Percentiles rank a stretch among this genome's conserved stretches.
Evolutionary conservation across 345 rosid genomes (phyloP).

Genomic region (Theobroma cacao): DNA sequence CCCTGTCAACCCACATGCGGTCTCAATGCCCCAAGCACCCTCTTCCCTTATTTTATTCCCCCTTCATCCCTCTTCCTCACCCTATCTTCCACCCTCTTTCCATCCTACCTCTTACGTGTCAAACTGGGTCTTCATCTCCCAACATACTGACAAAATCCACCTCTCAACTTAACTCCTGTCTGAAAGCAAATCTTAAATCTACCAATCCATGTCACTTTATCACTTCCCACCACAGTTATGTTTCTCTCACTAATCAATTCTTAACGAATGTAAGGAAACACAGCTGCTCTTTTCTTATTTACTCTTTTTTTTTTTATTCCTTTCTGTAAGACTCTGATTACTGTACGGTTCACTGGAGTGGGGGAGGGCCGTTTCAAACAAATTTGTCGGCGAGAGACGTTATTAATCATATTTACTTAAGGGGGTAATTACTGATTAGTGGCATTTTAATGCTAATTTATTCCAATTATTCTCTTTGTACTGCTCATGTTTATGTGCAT

Average conservation of each 20-base stretch:
- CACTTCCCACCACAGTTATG: constrained; percentile 3
- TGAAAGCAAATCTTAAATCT: not conserved
- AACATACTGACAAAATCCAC: not conserved
- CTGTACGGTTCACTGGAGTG: not conserved
- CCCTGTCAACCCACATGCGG: constrained; percentile 66
- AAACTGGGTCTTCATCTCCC: not conserved
- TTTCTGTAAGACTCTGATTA: too few species aligned
- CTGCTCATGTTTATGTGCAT: constrained; percentile 20
- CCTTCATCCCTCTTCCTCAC: not conserved
- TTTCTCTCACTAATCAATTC: constrained; percentile 14
- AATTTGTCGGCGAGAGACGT: constrained; percentile 75
- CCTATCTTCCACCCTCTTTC: not conserved
- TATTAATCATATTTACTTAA: constrained; percentile 32
- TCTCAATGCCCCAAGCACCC: constrained; percentile 38
- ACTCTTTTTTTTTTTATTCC: not conserved
- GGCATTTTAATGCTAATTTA: constrained; percentile 21
- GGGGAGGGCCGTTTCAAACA: constrained; percentile 39
- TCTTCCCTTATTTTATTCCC: constrained; percentile 11
- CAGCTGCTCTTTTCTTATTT: not conserved
- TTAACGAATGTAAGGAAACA: constrained; percentile 10
- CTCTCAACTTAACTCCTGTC: not conserved
- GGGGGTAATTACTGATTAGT: constrained; percentile 19
- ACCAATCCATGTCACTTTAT: constrained; percentile 14
- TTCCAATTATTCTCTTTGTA: constrained; percentile 18
- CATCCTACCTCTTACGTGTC: constrained; percentile 16